phyloP scores from a whole-genome alignment of 2,329 filamentous ascomycete genomes.

The Talaromyces sp. region DNA sequence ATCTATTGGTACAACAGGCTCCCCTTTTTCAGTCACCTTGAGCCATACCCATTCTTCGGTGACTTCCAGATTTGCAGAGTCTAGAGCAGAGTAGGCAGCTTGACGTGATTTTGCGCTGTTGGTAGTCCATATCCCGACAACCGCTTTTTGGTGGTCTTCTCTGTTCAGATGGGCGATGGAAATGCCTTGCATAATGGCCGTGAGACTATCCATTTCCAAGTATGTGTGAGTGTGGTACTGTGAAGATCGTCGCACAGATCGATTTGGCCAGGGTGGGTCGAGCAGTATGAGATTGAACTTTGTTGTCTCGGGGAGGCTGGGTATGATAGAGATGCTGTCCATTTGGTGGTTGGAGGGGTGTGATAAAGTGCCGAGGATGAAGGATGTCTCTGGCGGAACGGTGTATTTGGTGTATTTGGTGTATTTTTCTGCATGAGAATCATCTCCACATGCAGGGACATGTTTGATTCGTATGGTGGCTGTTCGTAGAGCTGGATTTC shows the following conservation, averaged over 20 bases:
- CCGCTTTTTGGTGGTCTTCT: conserved; percentile 18
- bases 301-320: conserved; percentile 11
- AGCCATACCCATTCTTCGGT: conserved; percentile 62
- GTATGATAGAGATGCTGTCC: neutral
- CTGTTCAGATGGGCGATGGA: conserved; percentile 38
- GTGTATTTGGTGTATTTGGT: conserved; percentile 21
- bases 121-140: conserved; percentile 59
- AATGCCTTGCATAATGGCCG: conserved; percentile 35
- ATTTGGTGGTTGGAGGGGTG: conserved; percentile 15
- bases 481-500: conserved; percentile 24
- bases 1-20: conserved; percentile 48
- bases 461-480: conserved; percentile 15
- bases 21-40: conserved; percentile 52
- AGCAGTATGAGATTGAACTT: conserved; percentile 56
- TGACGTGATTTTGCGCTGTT: conserved; percentile 50
- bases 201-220: conserved; percentile 24
- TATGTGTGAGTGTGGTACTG: conserved; percentile 40
- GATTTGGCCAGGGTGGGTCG: conserved; percentile 62
- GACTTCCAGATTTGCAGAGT: conserved; percentile 44
- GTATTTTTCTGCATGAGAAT: neutral
- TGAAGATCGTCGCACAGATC: conserved; percentile 50
- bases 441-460: neutral
- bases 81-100: conserved; percentile 40
- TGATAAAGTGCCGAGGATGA: conserved; percentile 37
- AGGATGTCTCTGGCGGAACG: conserved; percentile 47